Percentiles rank a stretch among this genome's conserved stretches.
phyloP scores from a whole-genome alignment of 768 basidiomycete species.

The Collybiopsis confluens region DNA sequence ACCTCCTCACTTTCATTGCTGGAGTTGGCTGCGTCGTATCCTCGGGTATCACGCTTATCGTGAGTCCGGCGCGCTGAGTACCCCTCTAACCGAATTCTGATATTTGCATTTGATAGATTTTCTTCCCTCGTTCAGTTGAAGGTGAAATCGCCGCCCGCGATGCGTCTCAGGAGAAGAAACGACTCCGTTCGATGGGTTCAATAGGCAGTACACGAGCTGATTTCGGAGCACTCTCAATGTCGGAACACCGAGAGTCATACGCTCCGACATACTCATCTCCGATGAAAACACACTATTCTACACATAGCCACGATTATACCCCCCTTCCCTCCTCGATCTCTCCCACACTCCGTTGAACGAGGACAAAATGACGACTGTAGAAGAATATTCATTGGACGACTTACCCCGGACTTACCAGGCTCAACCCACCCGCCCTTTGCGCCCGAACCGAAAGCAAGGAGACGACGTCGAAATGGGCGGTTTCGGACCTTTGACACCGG shows the following conservation, averaged over 20 bases:
- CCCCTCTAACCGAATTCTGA: background rate
- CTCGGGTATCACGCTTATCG: constrained; percentile 71
- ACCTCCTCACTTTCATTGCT: constrained; percentile 54
- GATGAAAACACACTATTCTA: constrained; percentile 17
- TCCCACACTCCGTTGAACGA: constrained; percentile 2
- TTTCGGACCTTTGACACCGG: constrained; percentile 16
- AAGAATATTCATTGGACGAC: background rate
- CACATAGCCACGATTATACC: constrained; percentile 4
- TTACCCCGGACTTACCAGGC: constrained; percentile 2
- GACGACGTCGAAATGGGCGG: constrained; percentile 33
- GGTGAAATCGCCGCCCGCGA: constrained; percentile 56
- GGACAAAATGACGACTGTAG: constrained; percentile 14
- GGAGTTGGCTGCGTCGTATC: constrained; percentile 62
- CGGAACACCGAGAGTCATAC: background rate
- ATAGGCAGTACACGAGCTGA: background rate
- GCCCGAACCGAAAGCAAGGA: constrained; percentile 40
- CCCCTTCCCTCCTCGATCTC: no score
- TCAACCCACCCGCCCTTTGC: constrained; percentile 29
- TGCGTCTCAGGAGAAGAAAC: constrained; percentile 36
- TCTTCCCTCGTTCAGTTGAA: constrained; percentile 78
- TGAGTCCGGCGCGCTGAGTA: constrained; percentile 25
- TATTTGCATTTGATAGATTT: constrained; percentile 51
- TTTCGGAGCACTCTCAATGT: background rate
- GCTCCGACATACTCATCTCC: constrained; percentile 27
- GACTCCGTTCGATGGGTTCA: constrained; percentile 7